These are phyloP conservation scores for Arthrobotrys musiformis DNA, from an alignment of 2,329 filamentous ascomycete species.

Conservation along the genomic window DNA sequence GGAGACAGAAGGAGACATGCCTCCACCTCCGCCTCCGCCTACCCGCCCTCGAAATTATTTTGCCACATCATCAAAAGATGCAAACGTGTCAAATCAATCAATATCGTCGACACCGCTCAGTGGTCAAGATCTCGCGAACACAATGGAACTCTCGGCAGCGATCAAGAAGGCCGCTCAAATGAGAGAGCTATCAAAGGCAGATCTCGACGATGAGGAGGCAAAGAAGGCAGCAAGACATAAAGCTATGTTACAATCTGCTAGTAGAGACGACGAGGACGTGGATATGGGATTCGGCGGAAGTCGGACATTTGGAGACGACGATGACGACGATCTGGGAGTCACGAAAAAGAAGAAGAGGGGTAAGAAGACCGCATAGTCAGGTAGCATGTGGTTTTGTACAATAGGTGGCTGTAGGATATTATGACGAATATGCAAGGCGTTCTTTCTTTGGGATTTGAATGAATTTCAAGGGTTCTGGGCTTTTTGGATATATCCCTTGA, in stretches of 20 bases:
- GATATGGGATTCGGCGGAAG: slow-evolving; percentile 94
- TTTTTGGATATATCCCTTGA: neutral
- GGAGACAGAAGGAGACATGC: slow-evolving; percentile 54
- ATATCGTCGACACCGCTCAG: slow-evolving; percentile 66
- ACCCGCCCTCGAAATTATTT: slow-evolving; percentile 69
- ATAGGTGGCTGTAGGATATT: slow-evolving; percentile 12
- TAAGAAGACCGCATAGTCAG: slow-evolving; percentile 72
- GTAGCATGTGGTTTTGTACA: slow-evolving; percentile 15
- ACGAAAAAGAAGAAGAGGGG: slow-evolving; percentile 74
- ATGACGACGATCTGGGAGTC: slow-evolving; percentile 67
- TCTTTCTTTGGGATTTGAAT: no score
- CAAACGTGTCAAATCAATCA: slow-evolving; percentile 61
- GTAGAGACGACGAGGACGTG: slow-evolving; percentile 87
- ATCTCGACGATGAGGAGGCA: slow-evolving; percentile 65
- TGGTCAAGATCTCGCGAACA: slow-evolving; percentile 64
- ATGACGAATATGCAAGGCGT: slow-evolving; percentile 2
- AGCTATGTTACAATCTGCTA: slow-evolving; percentile 77
- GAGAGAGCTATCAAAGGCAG: slow-evolving; percentile 55
- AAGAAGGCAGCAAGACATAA: slow-evolving; percentile 76
- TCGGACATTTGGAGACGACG: slow-evolving; percentile 81
- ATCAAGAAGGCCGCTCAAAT: slow-evolving; percentile 79
- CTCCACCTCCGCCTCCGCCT: slow-evolving; percentile 55
- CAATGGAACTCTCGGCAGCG: slow-evolving; percentile 80
- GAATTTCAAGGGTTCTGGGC: neutral
- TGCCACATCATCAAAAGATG: slow-evolving; percentile 64